Base-by-base conservation (phyloP, 352 stramenopile genomes). In the Phytophthora megakarya region DNA sequence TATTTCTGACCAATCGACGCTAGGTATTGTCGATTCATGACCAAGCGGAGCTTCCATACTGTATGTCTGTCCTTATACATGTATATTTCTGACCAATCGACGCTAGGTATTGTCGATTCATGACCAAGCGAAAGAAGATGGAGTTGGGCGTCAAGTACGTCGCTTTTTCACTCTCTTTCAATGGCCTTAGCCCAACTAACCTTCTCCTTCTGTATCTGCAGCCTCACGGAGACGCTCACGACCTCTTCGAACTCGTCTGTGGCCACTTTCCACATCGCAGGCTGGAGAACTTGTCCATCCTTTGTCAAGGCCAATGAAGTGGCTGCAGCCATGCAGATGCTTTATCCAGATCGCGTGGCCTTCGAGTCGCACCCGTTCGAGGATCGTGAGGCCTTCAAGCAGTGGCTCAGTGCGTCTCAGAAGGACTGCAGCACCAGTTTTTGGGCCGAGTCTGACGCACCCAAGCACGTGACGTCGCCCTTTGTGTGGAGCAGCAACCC, bases 401-500 rank as follows among this genome's bases (percentile, higher is more conserved):
- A 66, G 23, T 93, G 84, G 84, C 69, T 92, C 0, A 46, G 49
- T 0, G 61, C 53, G 43, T 78, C 72, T 1, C 64, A 81, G 33
- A 52, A 59, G 0, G 63, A 78, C 37, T 79, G 91, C 49, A 65
- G 53, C 5, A 33, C 28, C 0, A 63, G 66, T 22, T 84, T 91
- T 19, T 73, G 73, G 11, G 61, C 46, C 3, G 67, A 79, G 15
- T 80, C 78, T 26, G 72, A 70, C 8, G 78, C 80, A 9, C 45
- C 67, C 3, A 78, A 70, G 30, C 80, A 90, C 70, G 76, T 75
- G 52, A 87, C 82, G 69, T 93, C 82, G 58, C 84, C 84, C 45
- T 93, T 93, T 63, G 79, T 91, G 22, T 93, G 84, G 79, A 78
- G 51, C 28, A 82, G 68, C 47, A 82, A 84, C 47, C 62, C 74